Base-by-base conservation (phyloP, 2,329 filamentous ascomycete genomes). In the Aspergillus versicolor region DNA sequence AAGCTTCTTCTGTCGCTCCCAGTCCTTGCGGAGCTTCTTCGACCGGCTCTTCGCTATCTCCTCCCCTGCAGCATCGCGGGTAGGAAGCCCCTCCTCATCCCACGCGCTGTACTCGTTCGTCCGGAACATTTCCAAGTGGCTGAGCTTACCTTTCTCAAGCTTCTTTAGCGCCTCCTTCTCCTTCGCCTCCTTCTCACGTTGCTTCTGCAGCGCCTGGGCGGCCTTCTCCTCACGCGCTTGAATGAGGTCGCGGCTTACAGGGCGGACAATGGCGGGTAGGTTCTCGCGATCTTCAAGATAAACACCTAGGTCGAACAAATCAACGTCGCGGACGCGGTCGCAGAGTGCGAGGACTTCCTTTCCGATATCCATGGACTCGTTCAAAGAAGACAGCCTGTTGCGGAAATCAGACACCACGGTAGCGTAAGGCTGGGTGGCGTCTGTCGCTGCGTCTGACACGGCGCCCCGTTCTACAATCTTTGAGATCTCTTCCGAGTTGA, bases 21-120 rank as follows among this genome's bases (percentile, higher is more conserved):
- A 96, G 55, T 91, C 88, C 80, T 97, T 97, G 76, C 82, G 87
- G 65, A 96, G 74, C 79, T 91, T 92, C 82, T 97, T 97, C 50
- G 77, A 69, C 69, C 86, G 84, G 58, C 83, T 89, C 80, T 96
- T 96, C 4, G 90, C 84, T 38, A 97, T 81, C 64, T 95, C 91
- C 59, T 85, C 87, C 0, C 91, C 92, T 32, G 90, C 86, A 60
- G 85, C 86, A 71, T 92, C 85, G 75, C 87, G 90, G 0, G 84
- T 89, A 2, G 93, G 92, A 61, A 96, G 61, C 0, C 92, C 92
- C 56, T 93, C 88, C 5, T 82, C 87, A 69, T 96, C 91, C 90
- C 91, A 96, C 17, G 83, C 90, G 63, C 81, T 84, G 68, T 87
- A 96, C 61, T 88, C 84, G 40, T 72, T 73, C 24, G 76, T 76